Evolutionary conservation across 176 grass and related monocot species (phyloP).

Genomic region (Oryza punctata): DNA sequence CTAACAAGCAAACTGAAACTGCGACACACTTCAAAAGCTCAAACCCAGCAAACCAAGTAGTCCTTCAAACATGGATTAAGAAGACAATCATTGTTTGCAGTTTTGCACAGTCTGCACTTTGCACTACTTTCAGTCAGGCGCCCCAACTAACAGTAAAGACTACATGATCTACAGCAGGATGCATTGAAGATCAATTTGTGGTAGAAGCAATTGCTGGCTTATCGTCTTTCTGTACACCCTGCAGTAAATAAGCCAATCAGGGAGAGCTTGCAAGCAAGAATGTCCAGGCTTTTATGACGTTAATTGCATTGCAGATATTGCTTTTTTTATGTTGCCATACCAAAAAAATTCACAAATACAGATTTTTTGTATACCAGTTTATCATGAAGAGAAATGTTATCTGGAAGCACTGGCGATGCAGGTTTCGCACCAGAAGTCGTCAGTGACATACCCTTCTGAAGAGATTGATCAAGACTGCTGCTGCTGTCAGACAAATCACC

Average conservation of each 20-base stretch:
- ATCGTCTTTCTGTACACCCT: background rate
- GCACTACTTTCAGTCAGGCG: background rate
- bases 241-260: background rate
- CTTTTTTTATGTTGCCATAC: too few species aligned
- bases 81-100: background rate
- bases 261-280: background rate
- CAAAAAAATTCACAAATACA: background rate
- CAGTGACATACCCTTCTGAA: conserved; percentile 24
- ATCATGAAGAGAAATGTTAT: conserved; percentile 17
- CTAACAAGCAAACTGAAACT: background rate
- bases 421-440: conserved; percentile 19
- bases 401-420: background rate
- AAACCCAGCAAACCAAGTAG: background rate
- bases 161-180: background rate
- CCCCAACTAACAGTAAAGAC: background rate
- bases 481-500: conserved; percentile 14
- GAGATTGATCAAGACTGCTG: conserved; percentile 6
- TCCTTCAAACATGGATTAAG: background rate
- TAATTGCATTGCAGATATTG: background rate
- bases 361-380: conserved; percentile 4
- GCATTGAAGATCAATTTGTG: background rate
- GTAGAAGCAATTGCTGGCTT: background rate
- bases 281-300: background rate
- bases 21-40: background rate
- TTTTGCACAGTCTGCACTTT: background rate